A percentile compares a stretch with the other conserved stretches of the same genome.
Conservation (phyloP, 2,329 filamentous ascomycete species). For the Emmonsia crescens region DNA sequence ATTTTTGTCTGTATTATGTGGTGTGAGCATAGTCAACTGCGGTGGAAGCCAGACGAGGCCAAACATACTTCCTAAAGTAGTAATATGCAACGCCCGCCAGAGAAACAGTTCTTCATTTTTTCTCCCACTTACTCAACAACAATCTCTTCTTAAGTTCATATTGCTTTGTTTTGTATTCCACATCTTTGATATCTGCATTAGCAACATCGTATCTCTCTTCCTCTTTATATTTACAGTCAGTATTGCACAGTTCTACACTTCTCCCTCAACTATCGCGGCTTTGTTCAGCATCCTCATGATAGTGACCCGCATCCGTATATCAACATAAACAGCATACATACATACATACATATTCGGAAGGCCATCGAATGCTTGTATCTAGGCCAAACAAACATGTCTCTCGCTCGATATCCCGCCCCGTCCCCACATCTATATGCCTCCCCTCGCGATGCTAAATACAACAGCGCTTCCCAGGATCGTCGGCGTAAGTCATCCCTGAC, state of each 20-base stretch:
- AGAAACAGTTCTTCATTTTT: not conserved
- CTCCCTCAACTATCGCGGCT: not conserved
- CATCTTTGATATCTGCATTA: not conserved
- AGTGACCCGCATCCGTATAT: not conserved
- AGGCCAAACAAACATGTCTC: not conserved
- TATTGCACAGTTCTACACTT: not conserved
- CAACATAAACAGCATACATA: not conserved
- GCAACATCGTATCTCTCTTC: not conserved
- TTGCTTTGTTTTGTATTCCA: not conserved
- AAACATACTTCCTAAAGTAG: constrained; percentile 2
- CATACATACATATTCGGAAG: not conserved
- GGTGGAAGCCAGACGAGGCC: not conserved
- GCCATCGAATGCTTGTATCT: not conserved
- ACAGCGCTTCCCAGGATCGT: not conserved
- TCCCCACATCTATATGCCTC: not conserved
- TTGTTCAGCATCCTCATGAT: not conserved
- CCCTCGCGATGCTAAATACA: constrained; percentile 9
- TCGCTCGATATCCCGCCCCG: not conserved
- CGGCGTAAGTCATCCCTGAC: constrained; percentile 12
- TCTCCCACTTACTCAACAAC: not conserved
- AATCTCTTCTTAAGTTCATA: not conserved
- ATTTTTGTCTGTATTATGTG: not conserved
- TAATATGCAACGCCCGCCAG: not conserved
- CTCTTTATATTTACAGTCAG: not conserved
- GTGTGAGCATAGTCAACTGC: not conserved